Base-by-base conservation (phyloP, 2,329 filamentous ascomycete species). In the Alternaria sp. region DNA sequence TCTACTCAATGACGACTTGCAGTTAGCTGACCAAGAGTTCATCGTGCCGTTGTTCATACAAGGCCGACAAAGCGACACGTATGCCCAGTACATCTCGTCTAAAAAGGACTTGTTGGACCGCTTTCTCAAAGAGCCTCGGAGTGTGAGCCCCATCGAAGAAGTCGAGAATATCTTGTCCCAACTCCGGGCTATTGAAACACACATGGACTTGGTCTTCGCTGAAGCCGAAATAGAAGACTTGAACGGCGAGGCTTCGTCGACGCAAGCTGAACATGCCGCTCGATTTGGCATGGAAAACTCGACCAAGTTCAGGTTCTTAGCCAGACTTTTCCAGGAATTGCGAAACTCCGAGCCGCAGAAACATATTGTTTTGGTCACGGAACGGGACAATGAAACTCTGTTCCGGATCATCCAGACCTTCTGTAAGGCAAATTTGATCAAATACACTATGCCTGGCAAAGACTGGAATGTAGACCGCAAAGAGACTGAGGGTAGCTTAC, bases 221-320 rank as follows among this genome's bases (percentile, higher is more conserved):
- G 73, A 73, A 41, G 70, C 67, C 32, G 59, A 60, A 16, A 46
- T 53, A 10, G 38, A 60, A 9, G 16, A 8, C 36, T 53, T 63
- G 3, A 62, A 66, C 12, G 49, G 28, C 3, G 59, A 64, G 14
- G 54, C 63, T 11, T 60, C 54, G n/a, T 18, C 20, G 32, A 72
- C 62, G 3, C 70, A 73, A 27, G 45, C 65, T 5, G 59, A 69
- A 46, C 66, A 68, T 28, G 64, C 63, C 8, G 67, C 67, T n/a
- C 58, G 66, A 30, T 79, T 74, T 45, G 75, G 70, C 32, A 61
- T 66, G 30, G 67, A 74, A 6, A 75, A 70, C 51, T 73, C 73
- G 16, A 63, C 69, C n/a, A 79, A 79, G 36, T 77, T 79, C 61
- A 67, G 65, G 12, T 79, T 78, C 44, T 53, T 79, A 12, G 58